A percentile compares a stretch with the other conserved stretches of the same genome.
These are phyloP conservation scores for Penicillium ucsense DNA, from an alignment of 495 filamentous ascomycete genomes.

Conservation along the genomic window DNA sequence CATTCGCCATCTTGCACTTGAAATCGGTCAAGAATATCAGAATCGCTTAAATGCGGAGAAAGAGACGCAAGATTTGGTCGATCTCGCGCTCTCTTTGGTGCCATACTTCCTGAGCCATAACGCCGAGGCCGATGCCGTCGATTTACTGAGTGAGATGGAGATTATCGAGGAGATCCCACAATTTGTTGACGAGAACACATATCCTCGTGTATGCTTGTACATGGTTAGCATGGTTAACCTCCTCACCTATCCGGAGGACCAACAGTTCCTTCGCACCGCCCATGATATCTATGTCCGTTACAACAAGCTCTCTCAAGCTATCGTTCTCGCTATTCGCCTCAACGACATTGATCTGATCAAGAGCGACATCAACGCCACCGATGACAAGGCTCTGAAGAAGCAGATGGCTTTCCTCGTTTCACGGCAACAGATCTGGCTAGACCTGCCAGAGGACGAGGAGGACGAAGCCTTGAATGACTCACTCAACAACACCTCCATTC, in stretches of 20 bases:
- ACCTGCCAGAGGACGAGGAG: constrained; percentile 54
- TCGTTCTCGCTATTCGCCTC: constrained; percentile 86
- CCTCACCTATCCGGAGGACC: constrained; percentile 93
- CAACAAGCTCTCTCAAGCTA: constrained; percentile 84
- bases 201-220: constrained; percentile 85
- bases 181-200: constrained; percentile 90
- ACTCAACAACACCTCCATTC: constrained; percentile 75
- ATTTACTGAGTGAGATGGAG: constrained; percentile 92
- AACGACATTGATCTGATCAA: constrained; percentile 77
- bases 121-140: constrained; percentile 94
- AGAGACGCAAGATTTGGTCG: constrained; percentile 60
- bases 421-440: constrained; percentile 81
- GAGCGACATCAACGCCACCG: constrained; percentile 65
- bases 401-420: constrained; percentile 92
- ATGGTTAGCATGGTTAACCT: constrained; percentile 99
- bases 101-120: constrained; percentile 96
- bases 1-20: constrained; percentile 86
- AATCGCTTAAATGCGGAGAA: constrained; percentile 60
- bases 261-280: constrained; percentile 82
- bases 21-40: constrained; percentile 89
- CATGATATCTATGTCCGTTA: constrained; percentile 88
- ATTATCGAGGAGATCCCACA: constrained; percentile 88
- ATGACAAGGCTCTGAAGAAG: constrained; percentile 75
- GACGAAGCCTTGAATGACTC: constrained; percentile 68
- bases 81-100: constrained; percentile 75